A percentile compares a stretch with the other conserved stretches of the same genome.
These are phyloP conservation scores for Aureobasidium melanogenum DNA, from an alignment of 2,329 filamentous ascomycete species.

Conservation along the genomic window DNA sequence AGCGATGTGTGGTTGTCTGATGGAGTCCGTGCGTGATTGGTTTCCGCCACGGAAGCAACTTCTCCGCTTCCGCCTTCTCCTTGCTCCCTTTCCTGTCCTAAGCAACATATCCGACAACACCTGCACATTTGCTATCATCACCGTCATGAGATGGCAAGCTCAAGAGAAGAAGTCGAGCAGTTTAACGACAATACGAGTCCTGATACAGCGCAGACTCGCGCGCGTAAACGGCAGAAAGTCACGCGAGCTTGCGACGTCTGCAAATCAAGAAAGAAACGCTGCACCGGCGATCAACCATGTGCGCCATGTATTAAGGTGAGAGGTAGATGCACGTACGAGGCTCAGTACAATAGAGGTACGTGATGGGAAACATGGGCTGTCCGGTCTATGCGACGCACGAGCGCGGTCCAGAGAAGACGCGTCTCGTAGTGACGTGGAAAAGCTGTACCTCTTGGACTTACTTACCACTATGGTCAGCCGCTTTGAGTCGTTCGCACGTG, in stretches of 20 bases:
- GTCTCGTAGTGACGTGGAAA: not conserved
- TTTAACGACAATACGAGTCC: not conserved
- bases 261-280: conserved; percentile 32
- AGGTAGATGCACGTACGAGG: conserved; percentile 39
- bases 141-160: not conserved
- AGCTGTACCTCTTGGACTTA: not conserved
- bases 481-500: too few species aligned
- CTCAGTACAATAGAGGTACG: conserved; percentile 38
- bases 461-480: too few species aligned
- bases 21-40: not conserved
- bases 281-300: conserved; percentile 34
- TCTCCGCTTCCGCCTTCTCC: not conserved
- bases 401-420: not conserved
- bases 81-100: not conserved
- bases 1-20: not conserved
- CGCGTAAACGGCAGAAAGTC: conserved; percentile 13
- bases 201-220: not conserved
- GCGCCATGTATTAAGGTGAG: conserved; percentile 26
- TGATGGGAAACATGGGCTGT: too few species aligned
- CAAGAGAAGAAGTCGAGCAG: too few species aligned
- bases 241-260: conserved; percentile 25
- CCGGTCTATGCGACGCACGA: too few species aligned
- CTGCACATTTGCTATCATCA: too few species aligned
- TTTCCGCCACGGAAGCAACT: not conserved
- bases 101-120: not conserved